Conservation (phyloP, 805 yeast species). For the Kodamaea restingae region DNA sequence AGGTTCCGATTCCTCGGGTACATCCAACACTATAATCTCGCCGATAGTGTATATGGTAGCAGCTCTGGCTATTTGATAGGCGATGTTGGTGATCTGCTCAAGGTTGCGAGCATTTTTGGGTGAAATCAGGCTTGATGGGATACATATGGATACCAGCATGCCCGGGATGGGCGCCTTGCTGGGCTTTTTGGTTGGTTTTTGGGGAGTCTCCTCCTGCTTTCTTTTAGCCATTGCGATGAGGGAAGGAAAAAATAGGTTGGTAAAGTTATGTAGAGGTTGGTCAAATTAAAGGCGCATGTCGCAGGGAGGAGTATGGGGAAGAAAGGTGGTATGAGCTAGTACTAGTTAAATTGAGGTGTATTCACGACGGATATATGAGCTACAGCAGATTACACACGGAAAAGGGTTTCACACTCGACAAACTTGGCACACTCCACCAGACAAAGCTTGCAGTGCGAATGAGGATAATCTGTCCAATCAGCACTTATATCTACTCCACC, state of each 20-base stretch:
- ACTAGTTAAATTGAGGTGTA: too few relatives aligned
- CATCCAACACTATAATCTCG: slow-evolving; percentile 70
- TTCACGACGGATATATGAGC: too few relatives aligned
- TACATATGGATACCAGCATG: slow-evolving; percentile 54
- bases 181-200: slow-evolving; percentile 28
- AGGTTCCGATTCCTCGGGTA: slow-evolving; percentile 26
- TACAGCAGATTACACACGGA: too few relatives aligned
- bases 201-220: slow-evolving; percentile 16
- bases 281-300: too few relatives aligned
- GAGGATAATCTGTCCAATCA: too few relatives aligned
- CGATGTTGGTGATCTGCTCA: slow-evolving; percentile 67
- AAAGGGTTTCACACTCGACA: too few relatives aligned
- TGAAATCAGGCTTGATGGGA: slow-evolving; percentile 66
- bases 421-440: neutral
- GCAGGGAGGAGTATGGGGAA: neutral
- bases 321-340: too few relatives aligned
- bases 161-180: slow-evolving; percentile 18
- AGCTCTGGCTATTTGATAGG: slow-evolving; percentile 76
- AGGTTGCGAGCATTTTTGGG: slow-evolving; percentile 54
- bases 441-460: too few relatives aligned
- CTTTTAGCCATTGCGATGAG: slow-evolving; percentile 18
- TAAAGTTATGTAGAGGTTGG: too few relatives aligned
- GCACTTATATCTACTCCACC: too few relatives aligned
- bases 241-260: neutral
- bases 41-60: slow-evolving; percentile 66